Conservation (phyloP, 1,139 yeast genomes). For the Pichia sp. region DNA sequence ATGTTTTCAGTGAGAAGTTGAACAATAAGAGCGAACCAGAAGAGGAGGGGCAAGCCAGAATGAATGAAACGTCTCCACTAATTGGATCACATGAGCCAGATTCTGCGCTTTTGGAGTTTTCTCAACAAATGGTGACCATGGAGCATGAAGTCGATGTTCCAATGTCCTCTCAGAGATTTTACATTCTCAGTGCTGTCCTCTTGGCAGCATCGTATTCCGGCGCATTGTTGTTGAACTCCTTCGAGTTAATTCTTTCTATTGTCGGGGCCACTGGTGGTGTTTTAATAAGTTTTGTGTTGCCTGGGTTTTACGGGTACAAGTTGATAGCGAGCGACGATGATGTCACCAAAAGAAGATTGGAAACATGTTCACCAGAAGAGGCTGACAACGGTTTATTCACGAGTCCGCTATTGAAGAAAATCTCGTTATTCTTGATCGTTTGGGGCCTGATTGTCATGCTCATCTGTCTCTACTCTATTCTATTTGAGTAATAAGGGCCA, state of each 20-base stretch:
- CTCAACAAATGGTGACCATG: constrained; percentile 4
- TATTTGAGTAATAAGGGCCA: constrained; percentile 16
- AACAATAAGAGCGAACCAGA: not conserved
- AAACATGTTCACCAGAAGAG: constrained; percentile 23
- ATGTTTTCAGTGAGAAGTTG: constrained; percentile 40
- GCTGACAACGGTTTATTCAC: constrained; percentile 23
- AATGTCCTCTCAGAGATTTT: constrained; percentile 46
- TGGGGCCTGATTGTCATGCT: constrained; percentile 57
- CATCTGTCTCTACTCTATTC: constrained; percentile 38
- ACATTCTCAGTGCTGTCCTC: constrained; percentile 43
- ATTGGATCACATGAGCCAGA: not conserved
- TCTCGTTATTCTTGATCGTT: constrained; percentile 46
- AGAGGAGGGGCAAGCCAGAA: not conserved
- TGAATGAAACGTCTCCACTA: constrained; percentile 15
- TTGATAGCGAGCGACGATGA: constrained; percentile 35
- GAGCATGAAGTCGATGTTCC: constrained; percentile 38
- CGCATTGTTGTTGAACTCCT: constrained; percentile 46
- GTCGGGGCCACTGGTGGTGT: constrained; percentile 64
- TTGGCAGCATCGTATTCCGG: constrained; percentile 41
- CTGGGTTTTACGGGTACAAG: constrained; percentile 56
- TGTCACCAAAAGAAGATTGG: constrained; percentile 16
- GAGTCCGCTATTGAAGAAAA: constrained; percentile 30
- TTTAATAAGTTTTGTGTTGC: constrained; percentile 53
- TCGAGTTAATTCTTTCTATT: constrained; percentile 52
- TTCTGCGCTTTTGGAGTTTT: not conserved